These are phyloP conservation scores for Bassia scoparia DNA, from an alignment of 148 eudicot species.

Conservation along the genomic window DNA sequence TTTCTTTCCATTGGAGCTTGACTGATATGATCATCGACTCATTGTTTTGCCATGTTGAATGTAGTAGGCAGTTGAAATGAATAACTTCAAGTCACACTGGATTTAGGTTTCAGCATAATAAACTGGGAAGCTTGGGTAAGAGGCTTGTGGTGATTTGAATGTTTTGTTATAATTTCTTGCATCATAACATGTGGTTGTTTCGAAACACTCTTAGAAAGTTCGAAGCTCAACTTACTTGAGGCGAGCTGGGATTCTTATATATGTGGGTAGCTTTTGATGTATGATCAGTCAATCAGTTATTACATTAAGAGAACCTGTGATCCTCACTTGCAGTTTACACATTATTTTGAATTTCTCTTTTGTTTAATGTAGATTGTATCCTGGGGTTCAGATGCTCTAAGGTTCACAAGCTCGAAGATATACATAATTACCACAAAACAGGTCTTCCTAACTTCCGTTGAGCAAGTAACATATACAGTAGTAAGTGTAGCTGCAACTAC, in stretches of 20 bases:
- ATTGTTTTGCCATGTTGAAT: too few species aligned
- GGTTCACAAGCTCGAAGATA: conserved; percentile 78
- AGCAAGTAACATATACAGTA: not conserved
- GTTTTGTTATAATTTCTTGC: not conserved
- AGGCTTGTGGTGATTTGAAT: not conserved
- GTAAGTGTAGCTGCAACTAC: too few species aligned
- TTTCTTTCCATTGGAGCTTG: too few species aligned
- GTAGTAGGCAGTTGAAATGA: too few species aligned
- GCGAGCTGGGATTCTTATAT: conserved; percentile 2
- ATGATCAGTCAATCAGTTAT: too few species aligned
- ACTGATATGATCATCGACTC: too few species aligned
- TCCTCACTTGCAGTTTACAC: not conserved
- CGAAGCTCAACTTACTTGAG: conserved; percentile 6
- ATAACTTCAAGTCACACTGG: not conserved
- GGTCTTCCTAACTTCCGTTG: conserved; percentile 31
- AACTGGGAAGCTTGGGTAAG: conserved; percentile 2
- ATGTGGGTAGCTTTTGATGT: too few species aligned
- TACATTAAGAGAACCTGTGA: not conserved
- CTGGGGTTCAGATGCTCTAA: conserved; percentile 93
- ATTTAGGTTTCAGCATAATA: not conserved
- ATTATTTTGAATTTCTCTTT: not conserved
- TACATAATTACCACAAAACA: conserved; percentile 96
- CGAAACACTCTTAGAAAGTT: not conserved
- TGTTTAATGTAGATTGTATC: conserved; percentile 67
- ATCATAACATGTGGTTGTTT: not conserved